Percentiles rank a stretch among this genome's conserved stretches.
Evolutionary conservation across 2,329 filamentous ascomycete genomes (phyloP).

Genomic region (Fusarium sp.): DNA sequence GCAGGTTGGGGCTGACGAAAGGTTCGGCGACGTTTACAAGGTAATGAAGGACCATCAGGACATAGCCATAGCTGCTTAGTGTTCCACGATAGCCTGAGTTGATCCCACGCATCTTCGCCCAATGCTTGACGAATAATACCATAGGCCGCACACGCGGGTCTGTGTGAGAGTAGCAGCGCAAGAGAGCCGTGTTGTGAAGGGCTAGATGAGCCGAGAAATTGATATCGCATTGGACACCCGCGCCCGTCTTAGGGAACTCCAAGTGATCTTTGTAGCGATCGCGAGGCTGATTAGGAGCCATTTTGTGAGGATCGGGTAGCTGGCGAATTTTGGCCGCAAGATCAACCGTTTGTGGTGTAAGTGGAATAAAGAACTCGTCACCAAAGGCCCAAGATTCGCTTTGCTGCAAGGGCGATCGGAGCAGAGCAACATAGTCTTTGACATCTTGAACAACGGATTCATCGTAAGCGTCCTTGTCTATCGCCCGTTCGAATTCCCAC

Average conservation of each 20-base stretch:
- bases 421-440: slow-evolving; percentile 65
- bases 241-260: slow-evolving; percentile 82
- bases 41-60: slow-evolving; percentile 93
- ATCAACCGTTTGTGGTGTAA: slow-evolving; percentile 52
- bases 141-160: slow-evolving; percentile 84
- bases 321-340: slow-evolving; percentile 62
- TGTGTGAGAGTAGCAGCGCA: slow-evolving; percentile 86
- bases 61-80: slow-evolving; percentile 90
- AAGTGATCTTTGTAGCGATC: slow-evolving; percentile 73
- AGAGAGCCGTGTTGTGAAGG: slow-evolving; percentile 85
- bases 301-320: slow-evolving; percentile 66
- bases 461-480: slow-evolving; percentile 65
- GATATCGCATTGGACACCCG: slow-evolving; percentile 92
- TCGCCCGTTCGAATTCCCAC: slow-evolving; percentile 67
- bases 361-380: slow-evolving; percentile 55
- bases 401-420: slow-evolving; percentile 58
- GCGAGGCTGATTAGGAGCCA: slow-evolving; percentile 66
- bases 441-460: slow-evolving; percentile 57
- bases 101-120: slow-evolving; percentile 88
- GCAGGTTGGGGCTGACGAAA: slow-evolving; percentile 88
- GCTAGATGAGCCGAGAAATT: slow-evolving; percentile 90
- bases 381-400: slow-evolving; percentile 1
- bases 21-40: slow-evolving; percentile 86
- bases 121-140: slow-evolving; percentile 90
- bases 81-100: slow-evolving; percentile 91